A percentile compares a stretch with the other conserved stretches of the same genome.
phyloP scores from a whole-genome alignment of 805 yeast species.

The Candida khao-thaluensis region DNA sequence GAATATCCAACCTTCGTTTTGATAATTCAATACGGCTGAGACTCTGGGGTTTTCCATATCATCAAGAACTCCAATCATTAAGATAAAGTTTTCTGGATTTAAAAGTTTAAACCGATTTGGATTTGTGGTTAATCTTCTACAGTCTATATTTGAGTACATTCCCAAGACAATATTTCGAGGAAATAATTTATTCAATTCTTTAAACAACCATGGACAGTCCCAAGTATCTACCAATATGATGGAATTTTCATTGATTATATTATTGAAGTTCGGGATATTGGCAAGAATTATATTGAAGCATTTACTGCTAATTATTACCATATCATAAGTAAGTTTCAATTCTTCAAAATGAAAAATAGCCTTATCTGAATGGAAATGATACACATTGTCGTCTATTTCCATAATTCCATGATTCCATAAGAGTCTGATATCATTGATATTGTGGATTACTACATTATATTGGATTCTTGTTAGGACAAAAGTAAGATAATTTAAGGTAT shows the following conservation, averaged over 20 bases:
- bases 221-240: constrained; percentile 17
- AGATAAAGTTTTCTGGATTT: not conserved
- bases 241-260: constrained; percentile 8
- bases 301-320: constrained; percentile 13
- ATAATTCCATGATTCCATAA: constrained; percentile 3
- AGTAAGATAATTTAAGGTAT: constrained; percentile 16
- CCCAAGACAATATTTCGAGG: constrained; percentile 14
- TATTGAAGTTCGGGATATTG: constrained; percentile 5
- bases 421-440: constrained; percentile 1
- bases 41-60: not conserved
- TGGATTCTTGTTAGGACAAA: constrained; percentile 14
- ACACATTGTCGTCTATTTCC: not conserved
- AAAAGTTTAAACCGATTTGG: constrained; percentile 13
- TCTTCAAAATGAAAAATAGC: constrained; percentile 6
- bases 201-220: constrained; percentile 17
- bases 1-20: constrained; percentile 2
- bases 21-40: not conserved
- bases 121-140: constrained; percentile 13
- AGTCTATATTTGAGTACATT: constrained; percentile 17
- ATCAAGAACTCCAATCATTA: constrained; percentile 10
- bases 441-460: constrained; percentile 15
- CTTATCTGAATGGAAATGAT: constrained; percentile 1
- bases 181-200: constrained; percentile 9
- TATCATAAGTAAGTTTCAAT: constrained; percentile 8
- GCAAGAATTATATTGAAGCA: constrained; percentile 4